These are phyloP conservation scores for Ascodesmis nigricans DNA, from an alignment of 495 filamentous ascomycete genomes.

Conservation along the genomic window DNA sequence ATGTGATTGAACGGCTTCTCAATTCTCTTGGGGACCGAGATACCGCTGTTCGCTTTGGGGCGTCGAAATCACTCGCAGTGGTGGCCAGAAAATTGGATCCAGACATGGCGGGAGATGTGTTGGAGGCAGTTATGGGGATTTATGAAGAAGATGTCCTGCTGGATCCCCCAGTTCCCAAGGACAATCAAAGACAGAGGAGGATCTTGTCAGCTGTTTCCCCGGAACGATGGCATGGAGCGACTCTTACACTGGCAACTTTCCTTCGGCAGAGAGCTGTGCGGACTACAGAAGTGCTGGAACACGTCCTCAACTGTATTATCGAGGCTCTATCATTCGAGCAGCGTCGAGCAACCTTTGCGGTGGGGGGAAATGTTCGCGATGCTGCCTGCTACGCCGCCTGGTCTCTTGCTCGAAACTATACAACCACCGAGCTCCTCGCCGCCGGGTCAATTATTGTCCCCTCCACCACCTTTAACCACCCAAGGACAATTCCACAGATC, in stretches of 20 bases:
- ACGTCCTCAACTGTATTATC: slow-evolving; percentile 12
- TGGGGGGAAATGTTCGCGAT: slow-evolving; percentile 89
- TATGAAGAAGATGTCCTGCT: slow-evolving; percentile 59
- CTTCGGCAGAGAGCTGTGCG: slow-evolving; percentile 19
- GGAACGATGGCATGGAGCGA: slow-evolving; percentile 75
- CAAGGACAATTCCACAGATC: slow-evolving; percentile 41
- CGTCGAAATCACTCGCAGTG: slow-evolving; percentile 78
- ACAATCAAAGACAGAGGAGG: slow-evolving; percentile 5
- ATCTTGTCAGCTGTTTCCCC: slow-evolving; percentile 47
- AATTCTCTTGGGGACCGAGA: slow-evolving; percentile 54
- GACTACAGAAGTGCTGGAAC: slow-evolving; percentile 11
- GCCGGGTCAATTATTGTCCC: slow-evolving; percentile 56
- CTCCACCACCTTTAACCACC: slow-evolving; percentile 24
- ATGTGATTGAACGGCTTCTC: slow-evolving; percentile 50
- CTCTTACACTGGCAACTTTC: slow-evolving; percentile 48
- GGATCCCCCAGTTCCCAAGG: slow-evolving; percentile 11
- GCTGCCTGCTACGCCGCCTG: slow-evolving; percentile 91
- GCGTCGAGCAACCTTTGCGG: slow-evolving; percentile 52
- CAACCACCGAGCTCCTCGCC: slow-evolving; percentile 48
- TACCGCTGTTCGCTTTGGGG: slow-evolving; percentile 68
- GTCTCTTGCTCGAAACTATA: slow-evolving; percentile 73
- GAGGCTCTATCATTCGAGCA: slow-evolving; percentile 54
- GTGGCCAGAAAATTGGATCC: slow-evolving; percentile 55
- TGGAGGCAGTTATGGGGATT: slow-evolving; percentile 58
- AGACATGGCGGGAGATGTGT: slow-evolving; percentile 62